Conservation (phyloP, 73 alveolate genomes). For the Paramecium sexaurelia region DNA sequence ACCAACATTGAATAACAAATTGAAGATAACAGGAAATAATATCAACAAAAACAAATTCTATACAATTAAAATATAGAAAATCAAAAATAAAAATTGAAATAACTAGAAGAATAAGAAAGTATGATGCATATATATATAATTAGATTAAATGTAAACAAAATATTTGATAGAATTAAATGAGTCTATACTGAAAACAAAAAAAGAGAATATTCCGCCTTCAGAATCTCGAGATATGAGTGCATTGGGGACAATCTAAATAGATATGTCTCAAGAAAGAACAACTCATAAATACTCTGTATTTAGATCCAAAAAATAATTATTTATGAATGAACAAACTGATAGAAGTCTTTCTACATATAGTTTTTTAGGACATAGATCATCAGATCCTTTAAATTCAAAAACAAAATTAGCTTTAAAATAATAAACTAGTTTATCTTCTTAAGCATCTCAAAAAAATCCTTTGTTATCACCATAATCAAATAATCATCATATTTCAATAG, state of each 20-base stretch:
- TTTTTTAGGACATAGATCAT: not conserved
- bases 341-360: slow-evolving; percentile 17
- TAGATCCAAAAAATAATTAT: not conserved
- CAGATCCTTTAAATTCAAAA: not conserved
- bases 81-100: not conserved
- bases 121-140: not conserved
- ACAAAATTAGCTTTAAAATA: not conserved
- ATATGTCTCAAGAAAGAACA: slow-evolving; percentile 5
- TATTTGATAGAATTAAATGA: not conserved
- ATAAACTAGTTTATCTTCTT: slow-evolving; percentile 1
- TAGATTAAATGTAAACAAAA: not conserved
- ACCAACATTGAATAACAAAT: not conserved
- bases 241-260: not conserved
- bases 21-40: not conserved
- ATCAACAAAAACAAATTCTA: not conserved
- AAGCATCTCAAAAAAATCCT: not conserved
- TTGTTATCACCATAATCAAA: not conserved
- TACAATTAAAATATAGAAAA: not conserved
- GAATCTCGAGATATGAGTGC: not conserved
- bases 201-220: slow-evolving; percentile 8
- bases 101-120: slow-evolving; percentile 1
- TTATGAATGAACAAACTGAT: slow-evolving; percentile 11
- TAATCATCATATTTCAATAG: slow-evolving; percentile 4
- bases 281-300: slow-evolving; percentile 10
- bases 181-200: not conserved